Evolutionary conservation across 2,329 filamentous ascomycete species (phyloP).

Genomic region (Penicillium sp.): DNA sequence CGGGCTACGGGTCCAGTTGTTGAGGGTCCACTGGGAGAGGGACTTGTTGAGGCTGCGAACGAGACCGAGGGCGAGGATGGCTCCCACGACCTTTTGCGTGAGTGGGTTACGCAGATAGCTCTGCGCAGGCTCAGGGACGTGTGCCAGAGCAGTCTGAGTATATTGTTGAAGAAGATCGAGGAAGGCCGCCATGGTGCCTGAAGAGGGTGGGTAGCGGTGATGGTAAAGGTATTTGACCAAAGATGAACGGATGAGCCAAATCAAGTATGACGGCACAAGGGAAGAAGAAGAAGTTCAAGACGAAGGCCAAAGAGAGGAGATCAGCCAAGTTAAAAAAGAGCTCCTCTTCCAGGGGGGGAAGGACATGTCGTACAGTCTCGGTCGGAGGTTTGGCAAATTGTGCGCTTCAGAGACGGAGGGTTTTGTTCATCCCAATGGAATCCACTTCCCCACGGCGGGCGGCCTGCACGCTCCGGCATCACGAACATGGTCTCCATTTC

Average conservation of each 20-base stretch:
- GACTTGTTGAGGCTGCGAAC: conserved; percentile 25
- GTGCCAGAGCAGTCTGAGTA: conserved; percentile 18
- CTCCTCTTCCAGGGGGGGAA: too few species aligned
- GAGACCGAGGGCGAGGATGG: conserved; percentile 19
- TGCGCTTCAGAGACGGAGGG: too few species aligned
- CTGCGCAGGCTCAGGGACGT: conserved; percentile 25
- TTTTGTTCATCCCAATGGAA: too few species aligned
- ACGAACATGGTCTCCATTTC: too few species aligned
- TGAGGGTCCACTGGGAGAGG: conserved; percentile 24
- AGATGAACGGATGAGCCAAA: too few species aligned
- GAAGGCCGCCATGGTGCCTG: conserved; percentile 17
- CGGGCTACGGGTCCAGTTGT: conserved; percentile 26
- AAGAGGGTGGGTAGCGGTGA: background rate
- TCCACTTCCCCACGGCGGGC: background rate
- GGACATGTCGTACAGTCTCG: too few species aligned
- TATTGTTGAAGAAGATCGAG: conserved; percentile 23
- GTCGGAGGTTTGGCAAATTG: too few species aligned
- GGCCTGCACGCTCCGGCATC: too few species aligned
- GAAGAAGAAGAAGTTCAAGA: background rate
- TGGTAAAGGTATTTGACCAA: background rate
- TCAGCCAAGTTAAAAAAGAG: background rate
- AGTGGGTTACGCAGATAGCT: conserved; percentile 22
- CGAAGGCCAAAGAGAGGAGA: background rate
- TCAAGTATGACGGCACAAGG: background rate
- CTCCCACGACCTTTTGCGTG: conserved; percentile 23